Evolutionary conservation across 805 yeast genomes (phyloP).

Genomic region (Lipomyces spencermartinsiae): DNA sequence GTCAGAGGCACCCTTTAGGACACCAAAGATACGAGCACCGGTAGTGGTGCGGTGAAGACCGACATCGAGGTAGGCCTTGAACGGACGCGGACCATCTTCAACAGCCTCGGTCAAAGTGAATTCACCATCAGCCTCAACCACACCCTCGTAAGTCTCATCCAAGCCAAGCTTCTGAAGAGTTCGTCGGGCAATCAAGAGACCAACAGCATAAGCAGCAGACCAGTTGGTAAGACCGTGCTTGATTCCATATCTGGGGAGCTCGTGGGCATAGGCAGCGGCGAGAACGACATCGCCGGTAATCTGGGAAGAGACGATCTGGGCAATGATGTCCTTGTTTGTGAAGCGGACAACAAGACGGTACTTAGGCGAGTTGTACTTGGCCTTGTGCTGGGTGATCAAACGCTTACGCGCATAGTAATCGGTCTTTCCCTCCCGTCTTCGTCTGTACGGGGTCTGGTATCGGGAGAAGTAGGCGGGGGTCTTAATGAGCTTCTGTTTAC

Average conservation of each 20-base stretch:
- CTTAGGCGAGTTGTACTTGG: slow-evolving; percentile 99
- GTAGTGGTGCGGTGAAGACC: slow-evolving; percentile 99
- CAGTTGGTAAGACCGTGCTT: slow-evolving; percentile 99
- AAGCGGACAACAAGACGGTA: slow-evolving; percentile 99
- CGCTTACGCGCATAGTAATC: slow-evolving; percentile 99
- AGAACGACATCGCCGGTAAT: slow-evolving; percentile 96
- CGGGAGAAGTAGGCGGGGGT: slow-evolving; percentile 97
- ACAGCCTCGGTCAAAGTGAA: slow-evolving; percentile 98
- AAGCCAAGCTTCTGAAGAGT: slow-evolving; percentile 96
- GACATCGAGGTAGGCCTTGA: slow-evolving; percentile 98
- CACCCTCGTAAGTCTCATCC: slow-evolving; percentile 98
- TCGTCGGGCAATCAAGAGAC: slow-evolving; percentile 99
- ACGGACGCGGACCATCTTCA: slow-evolving; percentile 99
- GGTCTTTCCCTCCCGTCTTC: slow-evolving; percentile 99
- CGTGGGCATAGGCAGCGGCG: slow-evolving; percentile 98
- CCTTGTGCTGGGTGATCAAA: slow-evolving; percentile 99
- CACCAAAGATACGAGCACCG: slow-evolving; percentile 99
- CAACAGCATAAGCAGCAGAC: slow-evolving; percentile 99
- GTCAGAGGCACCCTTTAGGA: slow-evolving; percentile 99
- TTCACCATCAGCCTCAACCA: slow-evolving; percentile 99
- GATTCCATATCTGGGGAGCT: slow-evolving; percentile 97
- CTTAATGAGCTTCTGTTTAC: slow-evolving; percentile 54
- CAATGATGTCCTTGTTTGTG: slow-evolving; percentile 99
- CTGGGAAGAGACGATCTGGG: slow-evolving; percentile 96
- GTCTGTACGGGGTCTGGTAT: slow-evolving; percentile 99